Percentiles rank a stretch among this genome's conserved stretches.
Evolutionary conservation across 169 alveolate genomes (phyloP).

Genomic region (Babesia bovis): DNA sequence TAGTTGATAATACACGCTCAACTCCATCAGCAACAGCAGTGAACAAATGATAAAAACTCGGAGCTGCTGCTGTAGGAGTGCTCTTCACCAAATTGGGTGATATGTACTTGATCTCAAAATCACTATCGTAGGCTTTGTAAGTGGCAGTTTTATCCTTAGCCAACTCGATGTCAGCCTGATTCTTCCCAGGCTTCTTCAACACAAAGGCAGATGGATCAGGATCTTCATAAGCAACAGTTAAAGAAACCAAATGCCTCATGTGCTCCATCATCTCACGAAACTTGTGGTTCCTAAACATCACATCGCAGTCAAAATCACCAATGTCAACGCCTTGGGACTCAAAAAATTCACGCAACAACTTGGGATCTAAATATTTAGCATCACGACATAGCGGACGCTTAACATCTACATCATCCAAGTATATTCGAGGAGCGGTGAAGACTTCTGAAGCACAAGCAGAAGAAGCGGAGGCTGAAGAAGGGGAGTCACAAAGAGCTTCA

Average conservation of each 20-base stretch:
- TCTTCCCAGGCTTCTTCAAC: neutral
- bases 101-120: neutral
- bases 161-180: neutral
- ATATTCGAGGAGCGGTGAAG: constrained; percentile 16
- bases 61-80: neutral
- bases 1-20: neutral
- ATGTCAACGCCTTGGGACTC: constrained; percentile 3
- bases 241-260: neutral
- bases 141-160: neutral
- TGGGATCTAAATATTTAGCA: neutral
- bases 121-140: constrained; percentile 14
- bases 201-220: constrained; percentile 39
- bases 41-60: constrained; percentile 19
- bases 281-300: neutral
- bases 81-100: neutral
- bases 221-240: constrained; percentile 11
- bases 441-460: neutral
- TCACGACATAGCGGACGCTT: neutral
- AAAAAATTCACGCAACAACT: neutral
- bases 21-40: constrained; percentile 13
- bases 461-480: neutral
- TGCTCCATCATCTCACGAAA: neutral
- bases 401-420: neutral
- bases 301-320: neutral
- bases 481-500: neutral